A percentile compares a stretch with the other conserved stretches of the same genome.
These are phyloP conservation scores for Penicillium bialowiezense DNA, from an alignment of 495 filamentous ascomycete species.

Conservation along the genomic window DNA sequence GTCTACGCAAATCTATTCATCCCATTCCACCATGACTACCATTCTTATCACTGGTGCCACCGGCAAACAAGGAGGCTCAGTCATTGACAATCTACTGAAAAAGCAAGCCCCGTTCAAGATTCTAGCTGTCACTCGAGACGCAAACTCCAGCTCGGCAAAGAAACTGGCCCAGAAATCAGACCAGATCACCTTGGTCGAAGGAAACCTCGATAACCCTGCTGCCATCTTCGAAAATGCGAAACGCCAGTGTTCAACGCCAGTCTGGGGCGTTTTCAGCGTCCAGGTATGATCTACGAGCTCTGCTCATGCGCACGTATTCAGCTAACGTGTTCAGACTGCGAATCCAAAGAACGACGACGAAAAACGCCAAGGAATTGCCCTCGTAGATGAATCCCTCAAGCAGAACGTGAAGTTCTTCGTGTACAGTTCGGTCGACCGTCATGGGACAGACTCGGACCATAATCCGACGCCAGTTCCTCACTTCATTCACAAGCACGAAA, in stretches of 20 bases:
- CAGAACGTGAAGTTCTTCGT: constrained; percentile 61
- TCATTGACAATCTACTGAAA: constrained; percentile 55
- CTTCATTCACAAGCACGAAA: constrained; percentile 61
- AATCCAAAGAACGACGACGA: constrained; percentile 48
- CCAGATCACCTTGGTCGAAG: constrained; percentile 52
- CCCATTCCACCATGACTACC: constrained; percentile 14
- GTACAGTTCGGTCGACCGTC: constrained; percentile 66
- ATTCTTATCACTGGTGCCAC: constrained; percentile 67
- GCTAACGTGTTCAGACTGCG: constrained; percentile 26
- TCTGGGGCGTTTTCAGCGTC: constrained; percentile 54
- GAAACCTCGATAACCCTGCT: constrained; percentile 50
- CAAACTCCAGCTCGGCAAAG: constrained; percentile 50
- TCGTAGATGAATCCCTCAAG: constrained; percentile 58
- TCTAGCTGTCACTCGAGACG: constrained; percentile 66
- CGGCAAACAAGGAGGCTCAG: constrained; percentile 62
- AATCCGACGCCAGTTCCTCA: constrained; percentile 61
- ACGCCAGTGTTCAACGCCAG: constrained; percentile 31
- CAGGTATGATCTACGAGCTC: constrained; percentile 30
- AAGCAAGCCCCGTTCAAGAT: constrained; percentile 52
- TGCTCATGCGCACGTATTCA: too few species aligned
- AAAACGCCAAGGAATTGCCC: constrained; percentile 57
- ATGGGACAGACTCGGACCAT: constrained; percentile 52
- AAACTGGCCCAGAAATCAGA: constrained; percentile 42
- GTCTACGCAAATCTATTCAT: too few species aligned
- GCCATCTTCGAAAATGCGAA: constrained; percentile 52